These are phyloP conservation scores for Cadophora gregata DNA, from an alignment of 2,329 filamentous ascomycete genomes.

Conservation along the genomic window DNA sequence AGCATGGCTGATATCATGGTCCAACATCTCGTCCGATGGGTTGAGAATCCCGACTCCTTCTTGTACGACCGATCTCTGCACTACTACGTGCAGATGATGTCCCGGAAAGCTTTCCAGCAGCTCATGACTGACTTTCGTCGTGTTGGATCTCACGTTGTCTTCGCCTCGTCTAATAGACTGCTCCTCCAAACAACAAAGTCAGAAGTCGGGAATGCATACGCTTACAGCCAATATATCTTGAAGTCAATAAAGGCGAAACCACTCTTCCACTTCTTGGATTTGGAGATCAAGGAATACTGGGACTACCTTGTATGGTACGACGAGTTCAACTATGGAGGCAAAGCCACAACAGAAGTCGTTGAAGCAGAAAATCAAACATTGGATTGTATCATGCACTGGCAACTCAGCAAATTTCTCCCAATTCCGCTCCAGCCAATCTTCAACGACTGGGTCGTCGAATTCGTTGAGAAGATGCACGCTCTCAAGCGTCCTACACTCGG, in stretches of 20 bases:
- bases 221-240: conserved; percentile 96
- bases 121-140: conserved; percentile 96
- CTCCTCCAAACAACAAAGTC: conserved; percentile 95
- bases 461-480: conserved; percentile 90
- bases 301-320: conserved; percentile 99
- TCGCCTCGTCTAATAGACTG: conserved; percentile 86
- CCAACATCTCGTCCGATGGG: conserved; percentile 96
- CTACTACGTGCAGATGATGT: conserved; percentile 99
- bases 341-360: conserved; percentile 82
- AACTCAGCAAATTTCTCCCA: conserved; percentile 89
- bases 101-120: conserved; percentile 93
- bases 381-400: conserved; percentile 98
- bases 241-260: conserved; percentile 97
- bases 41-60: conserved; percentile 90
- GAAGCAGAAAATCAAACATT: conserved; percentile 78
- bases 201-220: conserved; percentile 94
- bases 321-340: conserved; percentile 97
- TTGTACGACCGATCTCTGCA: conserved; percentile 94
- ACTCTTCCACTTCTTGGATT: conserved; percentile 94
- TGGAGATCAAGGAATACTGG: conserved; percentile 99
- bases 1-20: conserved; percentile 98
- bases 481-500: conserved; percentile 71
- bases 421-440: conserved; percentile 81
- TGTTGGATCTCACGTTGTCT: conserved; percentile 95
- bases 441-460: conserved; percentile 91